phyloP scores from a whole-genome alignment of 176 grass and related monocot species.

The Saccharum spontaneum region DNA sequence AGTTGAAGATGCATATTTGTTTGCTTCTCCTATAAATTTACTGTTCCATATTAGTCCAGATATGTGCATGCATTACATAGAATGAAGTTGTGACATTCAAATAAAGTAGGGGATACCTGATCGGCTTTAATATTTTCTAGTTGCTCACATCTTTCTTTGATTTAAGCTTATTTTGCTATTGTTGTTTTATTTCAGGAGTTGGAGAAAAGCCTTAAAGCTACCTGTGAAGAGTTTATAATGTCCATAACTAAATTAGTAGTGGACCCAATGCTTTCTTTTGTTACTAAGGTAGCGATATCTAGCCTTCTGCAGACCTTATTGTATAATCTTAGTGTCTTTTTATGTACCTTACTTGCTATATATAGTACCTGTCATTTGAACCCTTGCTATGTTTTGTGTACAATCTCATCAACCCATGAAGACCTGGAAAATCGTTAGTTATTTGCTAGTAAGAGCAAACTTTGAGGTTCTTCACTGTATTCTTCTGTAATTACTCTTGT shows the following conservation, averaged over 20 bases:
- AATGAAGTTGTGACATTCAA: conserved; percentile 10
- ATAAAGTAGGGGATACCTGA: conserved; percentile 3
- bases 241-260: conserved; percentile 93
- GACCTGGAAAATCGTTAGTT: neutral
- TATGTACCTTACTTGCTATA: neutral
- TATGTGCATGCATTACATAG: neutral
- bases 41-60: conserved; percentile 10
- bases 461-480: neutral
- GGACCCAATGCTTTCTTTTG: conserved; percentile 97
- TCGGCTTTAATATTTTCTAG: conserved; percentile 14
- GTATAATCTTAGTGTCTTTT: neutral
- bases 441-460: neutral
- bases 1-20: neutral
- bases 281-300: conserved; percentile 75
- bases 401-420: neutral
- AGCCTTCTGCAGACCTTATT: neutral
- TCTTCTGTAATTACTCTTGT: neutral
- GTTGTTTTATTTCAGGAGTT: conserved; percentile 71
- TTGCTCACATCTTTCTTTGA: conserved; percentile 17
- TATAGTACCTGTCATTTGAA: neutral
- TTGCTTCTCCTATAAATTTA: conserved; percentile 18
- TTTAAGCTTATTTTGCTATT: conserved; percentile 16
- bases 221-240: conserved; percentile 99
- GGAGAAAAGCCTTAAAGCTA: conserved; percentile 90
- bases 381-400: neutral